phyloP scores from a whole-genome alignment of 768 basidiomycete species.

The Hysterangium stoloniferum region DNA sequence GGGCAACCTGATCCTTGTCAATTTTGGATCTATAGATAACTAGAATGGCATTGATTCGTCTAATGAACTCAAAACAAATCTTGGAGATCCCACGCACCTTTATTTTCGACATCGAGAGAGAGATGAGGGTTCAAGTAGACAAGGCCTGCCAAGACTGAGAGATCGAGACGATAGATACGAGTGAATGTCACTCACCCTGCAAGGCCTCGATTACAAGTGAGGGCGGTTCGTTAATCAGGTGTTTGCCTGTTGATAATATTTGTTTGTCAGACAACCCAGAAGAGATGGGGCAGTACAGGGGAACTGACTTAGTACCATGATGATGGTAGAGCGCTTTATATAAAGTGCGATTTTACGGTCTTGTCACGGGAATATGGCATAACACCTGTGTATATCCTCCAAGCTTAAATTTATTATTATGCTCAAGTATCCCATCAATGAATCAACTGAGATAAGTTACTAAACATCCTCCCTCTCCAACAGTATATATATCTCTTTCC shows the following conservation, averaged over 20 bases:
- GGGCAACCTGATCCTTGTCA: conserved; percentile 59
- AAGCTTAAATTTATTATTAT: too few relatives aligned
- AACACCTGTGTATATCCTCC: too few relatives aligned
- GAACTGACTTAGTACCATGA: conserved; percentile 10
- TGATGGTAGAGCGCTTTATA: too few relatives aligned
- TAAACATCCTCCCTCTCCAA: too few relatives aligned
- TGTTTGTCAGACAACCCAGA: not conserved
- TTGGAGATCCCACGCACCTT: conserved; percentile 38
- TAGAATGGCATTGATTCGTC: conserved; percentile 21
- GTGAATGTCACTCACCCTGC: conserved; percentile 48
- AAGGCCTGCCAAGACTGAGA: conserved; percentile 3
- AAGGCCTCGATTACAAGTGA: conserved; percentile 75
- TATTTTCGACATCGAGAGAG: conserved; percentile 60
- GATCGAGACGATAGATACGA: not conserved
- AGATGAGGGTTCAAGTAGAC: conserved; percentile 56
- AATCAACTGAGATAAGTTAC: too few relatives aligned
- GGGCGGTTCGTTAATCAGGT: conserved; percentile 67
- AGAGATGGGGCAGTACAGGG: not conserved
- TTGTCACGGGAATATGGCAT: too few relatives aligned
- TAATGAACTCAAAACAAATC: conserved; percentile 8
- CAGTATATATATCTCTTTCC: too few relatives aligned
- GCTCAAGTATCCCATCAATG: too few relatives aligned
- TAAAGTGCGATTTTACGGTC: too few relatives aligned
- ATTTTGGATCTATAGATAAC: conserved; percentile 55
- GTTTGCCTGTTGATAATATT: conserved; percentile 39